phyloP scores from a whole-genome alignment of 1,139 yeast genomes.

The Taiozyma onychis region DNA sequence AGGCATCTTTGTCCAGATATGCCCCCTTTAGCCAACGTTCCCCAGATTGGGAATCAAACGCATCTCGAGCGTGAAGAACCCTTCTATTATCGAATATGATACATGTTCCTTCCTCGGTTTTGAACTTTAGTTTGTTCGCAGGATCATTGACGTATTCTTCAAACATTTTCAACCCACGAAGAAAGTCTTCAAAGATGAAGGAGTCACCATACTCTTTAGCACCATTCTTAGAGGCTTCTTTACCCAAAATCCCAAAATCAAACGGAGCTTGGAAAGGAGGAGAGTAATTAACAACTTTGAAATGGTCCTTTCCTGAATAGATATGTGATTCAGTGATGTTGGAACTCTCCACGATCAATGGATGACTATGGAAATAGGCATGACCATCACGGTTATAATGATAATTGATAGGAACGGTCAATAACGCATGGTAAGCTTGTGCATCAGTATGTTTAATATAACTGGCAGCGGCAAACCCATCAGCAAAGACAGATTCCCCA shows the following conservation, averaged over 20 bases:
- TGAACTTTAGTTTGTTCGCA: conserved; percentile 49
- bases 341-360: conserved; percentile 38
- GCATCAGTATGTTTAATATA: conserved; percentile 51
- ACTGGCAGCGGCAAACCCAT: conserved; percentile 64
- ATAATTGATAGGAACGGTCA: conserved; percentile 60
- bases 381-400: conserved; percentile 64
- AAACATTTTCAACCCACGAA: conserved; percentile 54
- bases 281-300: conserved; percentile 65
- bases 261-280: conserved; percentile 87
- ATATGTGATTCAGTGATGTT: conserved; percentile 21
- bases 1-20: conserved; percentile 70
- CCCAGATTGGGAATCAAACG: conserved; percentile 49
- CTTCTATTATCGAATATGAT: conserved; percentile 73
- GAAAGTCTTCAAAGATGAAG: conserved; percentile 44
- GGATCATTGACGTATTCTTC: conserved; percentile 55
- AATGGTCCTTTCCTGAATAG: conserved; percentile 30
- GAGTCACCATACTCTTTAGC: conserved; percentile 32
- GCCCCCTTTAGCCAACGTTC: conserved; percentile 75
- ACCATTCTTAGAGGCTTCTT: conserved; percentile 21
- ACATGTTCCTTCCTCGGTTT: conserved; percentile 58
- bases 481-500: conserved; percentile 72
- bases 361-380: conserved; percentile 60
- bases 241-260: conserved; percentile 42
- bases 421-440: conserved; percentile 58
- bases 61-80: conserved; percentile 62